A percentile compares a stretch with the other conserved stretches of the same genome.
Evolutionary conservation across 768 basidiomycete genomes (phyloP).

Genomic region (Coprinopsis strossmayeri): DNA sequence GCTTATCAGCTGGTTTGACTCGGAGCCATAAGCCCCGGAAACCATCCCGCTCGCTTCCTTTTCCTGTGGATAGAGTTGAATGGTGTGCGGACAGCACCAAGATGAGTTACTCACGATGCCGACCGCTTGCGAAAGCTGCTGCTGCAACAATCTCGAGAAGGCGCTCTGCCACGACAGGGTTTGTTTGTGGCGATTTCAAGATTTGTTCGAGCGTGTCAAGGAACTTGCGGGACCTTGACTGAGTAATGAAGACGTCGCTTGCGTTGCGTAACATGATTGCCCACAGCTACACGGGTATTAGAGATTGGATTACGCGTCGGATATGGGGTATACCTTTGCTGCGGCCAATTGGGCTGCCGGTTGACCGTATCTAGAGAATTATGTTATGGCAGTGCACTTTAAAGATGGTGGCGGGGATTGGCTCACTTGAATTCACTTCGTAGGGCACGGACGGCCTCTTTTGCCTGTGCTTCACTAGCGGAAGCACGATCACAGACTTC

Average conservation of each 20-base stretch:
- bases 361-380: conserved; percentile 56
- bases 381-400: conserved; percentile 5
- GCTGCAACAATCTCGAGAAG: conserved; percentile 78
- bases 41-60: conserved; percentile 29
- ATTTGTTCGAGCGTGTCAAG: conserved; percentile 74
- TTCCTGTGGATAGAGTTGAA: conserved; percentile 11
- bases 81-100: neutral
- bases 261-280: conserved; percentile 86
- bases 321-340: conserved; percentile 47
- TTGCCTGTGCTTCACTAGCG: conserved; percentile 62
- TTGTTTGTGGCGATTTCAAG: conserved; percentile 52
- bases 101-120: conserved; percentile 30
- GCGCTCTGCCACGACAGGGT: conserved; percentile 76
- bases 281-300: conserved; percentile 54
- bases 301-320: conserved; percentile 4
- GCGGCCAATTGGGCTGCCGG: conserved; percentile 71
- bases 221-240: conserved; percentile 72
- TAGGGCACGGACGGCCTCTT: conserved; percentile 78
- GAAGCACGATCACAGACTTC: conserved; percentile 86
- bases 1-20: conserved; percentile 73
- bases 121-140: conserved; percentile 60
- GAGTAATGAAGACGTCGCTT: conserved; percentile 60
- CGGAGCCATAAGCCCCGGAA: conserved; percentile 76
- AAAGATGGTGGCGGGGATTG: neutral
- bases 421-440: conserved; percentile 78